These are phyloP conservation scores for Vaccinium myrtillus DNA, from an alignment of 148 eudicot genomes.

Conservation along the genomic window DNA sequence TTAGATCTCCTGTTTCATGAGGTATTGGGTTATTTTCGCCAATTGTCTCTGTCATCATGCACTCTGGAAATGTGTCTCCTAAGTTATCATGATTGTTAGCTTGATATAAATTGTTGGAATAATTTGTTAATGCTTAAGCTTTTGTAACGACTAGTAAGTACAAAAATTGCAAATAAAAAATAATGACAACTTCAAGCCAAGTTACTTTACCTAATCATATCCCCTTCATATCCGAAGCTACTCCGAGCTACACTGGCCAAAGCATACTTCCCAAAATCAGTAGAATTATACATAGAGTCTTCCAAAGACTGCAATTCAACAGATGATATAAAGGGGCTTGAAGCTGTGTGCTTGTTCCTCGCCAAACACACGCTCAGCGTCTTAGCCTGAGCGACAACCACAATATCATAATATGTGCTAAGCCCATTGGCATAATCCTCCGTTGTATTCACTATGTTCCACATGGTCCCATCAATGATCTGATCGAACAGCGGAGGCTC, in stretches of 20 bases:
- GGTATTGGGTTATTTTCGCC: not conserved
- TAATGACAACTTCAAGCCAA: not conserved
- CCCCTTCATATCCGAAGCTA: constrained; percentile 48
- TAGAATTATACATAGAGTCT: constrained; percentile 55
- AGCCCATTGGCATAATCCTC: constrained; percentile 61
- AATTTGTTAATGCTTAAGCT: not conserved
- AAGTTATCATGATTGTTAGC: not conserved
- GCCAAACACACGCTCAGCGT: constrained; percentile 62
- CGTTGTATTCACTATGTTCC: constrained; percentile 76
- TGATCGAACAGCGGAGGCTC: constrained; percentile 84
- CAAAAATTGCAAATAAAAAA: not conserved
- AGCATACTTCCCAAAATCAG: constrained; percentile 50
- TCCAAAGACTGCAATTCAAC: constrained; percentile 55
- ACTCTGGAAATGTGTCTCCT: not conserved
- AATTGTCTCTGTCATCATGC: not conserved
- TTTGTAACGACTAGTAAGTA: not conserved
- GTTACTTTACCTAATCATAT: constrained; percentile 40
- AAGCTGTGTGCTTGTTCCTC: constrained; percentile 35
- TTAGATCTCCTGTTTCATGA: not conserved
- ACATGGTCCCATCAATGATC: constrained; percentile 70
- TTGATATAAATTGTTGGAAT: not conserved
- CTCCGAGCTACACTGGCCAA: constrained; percentile 62
- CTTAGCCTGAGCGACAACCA: constrained; percentile 44
- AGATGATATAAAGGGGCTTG: constrained; percentile 67
- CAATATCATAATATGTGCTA: constrained; percentile 66